phyloP scores from a whole-genome alignment of 192 early-diverging fungal genomes.

The Allomyces javanicus region DNA sequence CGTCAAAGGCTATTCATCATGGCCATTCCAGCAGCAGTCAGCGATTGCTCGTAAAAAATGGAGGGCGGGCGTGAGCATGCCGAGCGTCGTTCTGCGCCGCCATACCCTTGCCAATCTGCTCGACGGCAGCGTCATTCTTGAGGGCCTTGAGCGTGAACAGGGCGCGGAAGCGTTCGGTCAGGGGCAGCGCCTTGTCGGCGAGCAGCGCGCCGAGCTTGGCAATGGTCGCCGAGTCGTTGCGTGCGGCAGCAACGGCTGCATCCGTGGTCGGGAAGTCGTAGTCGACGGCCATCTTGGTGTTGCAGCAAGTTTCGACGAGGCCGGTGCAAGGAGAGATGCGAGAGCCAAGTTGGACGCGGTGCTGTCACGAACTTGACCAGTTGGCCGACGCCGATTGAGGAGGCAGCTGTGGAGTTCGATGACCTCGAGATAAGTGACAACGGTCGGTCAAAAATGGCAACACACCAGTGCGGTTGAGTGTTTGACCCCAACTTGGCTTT shows the following conservation, averaged over 20 bases:
- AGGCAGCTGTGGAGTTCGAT: no score
- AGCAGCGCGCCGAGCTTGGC: not conserved
- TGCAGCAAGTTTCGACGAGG: no score
- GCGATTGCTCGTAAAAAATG: no score
- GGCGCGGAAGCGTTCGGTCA: conserved; percentile 75
- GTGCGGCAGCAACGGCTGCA: not conserved
- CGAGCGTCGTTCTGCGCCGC: not conserved
- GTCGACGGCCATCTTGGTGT: not conserved
- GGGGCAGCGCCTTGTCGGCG: conserved; percentile 16
- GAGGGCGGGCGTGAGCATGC: not conserved
- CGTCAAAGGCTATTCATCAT: conserved; percentile 34
- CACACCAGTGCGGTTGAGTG: no score
- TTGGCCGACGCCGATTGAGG: no score
- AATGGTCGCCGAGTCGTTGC: not conserved
- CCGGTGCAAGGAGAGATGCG: no score
- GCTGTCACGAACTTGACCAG: no score
- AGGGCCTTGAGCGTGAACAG: conserved; percentile 81
- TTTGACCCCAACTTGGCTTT: no score
- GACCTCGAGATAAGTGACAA: no score
- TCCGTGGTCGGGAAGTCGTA: not conserved
- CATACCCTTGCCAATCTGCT: conserved; percentile 62
- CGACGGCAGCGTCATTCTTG: conserved; percentile 44
- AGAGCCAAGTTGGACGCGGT: no score
- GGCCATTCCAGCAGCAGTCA: not conserved
- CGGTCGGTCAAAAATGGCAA: no score